Conservation (phyloP, 129 eudicot genomes). For the Artemisia annua region DNA sequence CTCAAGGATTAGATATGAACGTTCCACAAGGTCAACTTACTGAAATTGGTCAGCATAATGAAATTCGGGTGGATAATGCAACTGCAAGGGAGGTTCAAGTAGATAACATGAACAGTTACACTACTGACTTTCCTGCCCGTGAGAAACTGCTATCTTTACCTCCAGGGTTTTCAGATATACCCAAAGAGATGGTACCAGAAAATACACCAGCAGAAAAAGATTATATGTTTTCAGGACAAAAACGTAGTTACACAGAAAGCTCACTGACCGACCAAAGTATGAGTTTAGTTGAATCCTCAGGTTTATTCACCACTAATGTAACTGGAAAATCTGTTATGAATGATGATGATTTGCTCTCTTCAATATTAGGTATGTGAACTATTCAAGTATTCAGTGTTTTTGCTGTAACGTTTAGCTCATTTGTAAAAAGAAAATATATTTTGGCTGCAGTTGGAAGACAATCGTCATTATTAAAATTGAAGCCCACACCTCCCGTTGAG, state of each 20-base stretch:
- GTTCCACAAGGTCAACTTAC: conserved; percentile 34
- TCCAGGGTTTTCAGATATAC: conserved; percentile 40
- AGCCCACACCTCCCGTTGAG: conserved; percentile 58
- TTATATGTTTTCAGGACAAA: conserved; percentile 44
- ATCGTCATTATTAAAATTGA: conserved; percentile 62
- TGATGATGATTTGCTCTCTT: conserved; percentile 87
- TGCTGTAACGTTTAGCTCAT: background rate
- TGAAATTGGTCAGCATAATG: conserved; percentile 33
- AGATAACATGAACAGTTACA: conserved; percentile 31
- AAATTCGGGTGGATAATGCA: conserved; percentile 28
- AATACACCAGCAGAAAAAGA: conserved; percentile 44
- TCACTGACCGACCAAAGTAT: conserved; percentile 62
- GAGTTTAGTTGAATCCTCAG: conserved; percentile 52
- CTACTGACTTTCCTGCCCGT: conserved; percentile 60
- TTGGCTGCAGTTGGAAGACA: conserved; percentile 65
- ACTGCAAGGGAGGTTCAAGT: conserved; percentile 24
- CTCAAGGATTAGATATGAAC: conserved; percentile 35
- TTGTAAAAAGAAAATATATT: conserved; percentile 15
- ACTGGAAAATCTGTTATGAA: conserved; percentile 54
- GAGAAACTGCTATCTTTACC: conserved; percentile 69
- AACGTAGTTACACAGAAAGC: conserved; percentile 83
- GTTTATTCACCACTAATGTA: conserved; percentile 40
- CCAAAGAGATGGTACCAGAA: conserved; percentile 39
- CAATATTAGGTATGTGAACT: conserved; percentile 69
- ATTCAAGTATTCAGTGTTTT: background rate